Evolutionary conservation across 768 basidiomycete genomes (phyloP), one percentile per base, ranked within the genome.

Genomic region (Lentinula sp.): DNA sequence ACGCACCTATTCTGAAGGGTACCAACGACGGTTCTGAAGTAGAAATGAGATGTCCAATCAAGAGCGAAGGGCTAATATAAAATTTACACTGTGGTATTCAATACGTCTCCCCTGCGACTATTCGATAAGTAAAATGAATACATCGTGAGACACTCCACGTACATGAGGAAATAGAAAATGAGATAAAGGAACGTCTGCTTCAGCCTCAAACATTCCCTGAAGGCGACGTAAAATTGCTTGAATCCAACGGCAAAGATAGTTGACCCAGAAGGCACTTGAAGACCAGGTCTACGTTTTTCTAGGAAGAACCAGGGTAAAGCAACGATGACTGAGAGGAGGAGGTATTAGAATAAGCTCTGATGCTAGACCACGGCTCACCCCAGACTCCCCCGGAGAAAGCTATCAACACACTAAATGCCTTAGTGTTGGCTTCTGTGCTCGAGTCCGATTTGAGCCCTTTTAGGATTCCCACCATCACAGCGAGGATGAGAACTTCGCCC

Each of bases 341-440:
- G 15, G n/a, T 32, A 39, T 10, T 37, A 20, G n/a, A 18, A 10
- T 3, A 28, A 35, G 6, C n/a, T 20, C 32, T 32, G 32, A 46
- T 28, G 28, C 6, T 57, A 6, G 35, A 51, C 60, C 23, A 28
- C 15, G 51, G 76, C 85, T 53, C 69, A 86, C 87, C 63, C 89
- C 90, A 91, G 7, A 87, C 78, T n/a, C 81, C 89, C 1, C 89
- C 89, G 16, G 87, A 80, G 70, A 90, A 91, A 0, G 90, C 90
- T 63, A 90, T 88, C n/a, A 91, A 74, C 10, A 85, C 81, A 66
- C 87, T 90, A 68, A 91, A 86, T 2, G 86, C 85, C 63, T 80
- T 86, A 2, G 88, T 91, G 66, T 91, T 91, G 69, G 88, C 87
- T 60, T 86, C 83, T 0, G 80, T 80, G 66, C 81, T 90, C 63